Conservation (phyloP, 1,139 yeast species). For the Yamadazyma jaroonii region DNA sequence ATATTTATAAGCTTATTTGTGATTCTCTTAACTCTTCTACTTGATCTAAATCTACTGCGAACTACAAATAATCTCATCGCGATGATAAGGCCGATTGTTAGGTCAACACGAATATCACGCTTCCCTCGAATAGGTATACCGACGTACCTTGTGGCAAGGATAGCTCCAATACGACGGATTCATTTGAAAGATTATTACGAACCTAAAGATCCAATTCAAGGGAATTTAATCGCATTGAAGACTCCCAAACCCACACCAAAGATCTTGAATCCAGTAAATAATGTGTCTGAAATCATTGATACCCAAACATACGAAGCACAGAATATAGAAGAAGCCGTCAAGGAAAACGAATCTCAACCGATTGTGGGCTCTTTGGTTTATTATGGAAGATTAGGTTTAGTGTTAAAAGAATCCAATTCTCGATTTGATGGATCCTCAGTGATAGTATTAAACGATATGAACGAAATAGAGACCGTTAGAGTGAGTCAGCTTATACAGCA, state of each 20-base stretch:
- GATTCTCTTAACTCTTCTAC: too few species aligned
- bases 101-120: not conserved
- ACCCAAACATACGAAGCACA: not conserved
- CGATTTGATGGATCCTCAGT: slow-evolving; percentile 31
- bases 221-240: not conserved
- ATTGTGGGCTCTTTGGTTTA: slow-evolving; percentile 36
- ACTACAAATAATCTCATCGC: slow-evolving; percentile 1
- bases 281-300: not conserved
- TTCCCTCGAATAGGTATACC: not conserved
- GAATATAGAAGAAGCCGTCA: not conserved
- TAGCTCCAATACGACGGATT: not conserved
- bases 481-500: slow-evolving; percentile 29
- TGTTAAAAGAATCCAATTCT: slow-evolving; percentile 27
- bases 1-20: not conserved
- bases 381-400: slow-evolving; percentile 30
- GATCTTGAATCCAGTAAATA: not conserved
- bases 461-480: slow-evolving; percentile 24
- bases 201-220: not conserved
- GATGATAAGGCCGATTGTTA: not conserved
- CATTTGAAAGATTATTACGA: slow-evolving; percentile 1
- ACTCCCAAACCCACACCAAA: not conserved
- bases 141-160: not conserved
- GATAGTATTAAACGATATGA: slow-evolving; percentile 29
- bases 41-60: not conserved
- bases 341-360: slow-evolving; percentile 16